Conservation (phyloP, 2,329 filamentous ascomycete species). For the Botryotinia globosa region DNA sequence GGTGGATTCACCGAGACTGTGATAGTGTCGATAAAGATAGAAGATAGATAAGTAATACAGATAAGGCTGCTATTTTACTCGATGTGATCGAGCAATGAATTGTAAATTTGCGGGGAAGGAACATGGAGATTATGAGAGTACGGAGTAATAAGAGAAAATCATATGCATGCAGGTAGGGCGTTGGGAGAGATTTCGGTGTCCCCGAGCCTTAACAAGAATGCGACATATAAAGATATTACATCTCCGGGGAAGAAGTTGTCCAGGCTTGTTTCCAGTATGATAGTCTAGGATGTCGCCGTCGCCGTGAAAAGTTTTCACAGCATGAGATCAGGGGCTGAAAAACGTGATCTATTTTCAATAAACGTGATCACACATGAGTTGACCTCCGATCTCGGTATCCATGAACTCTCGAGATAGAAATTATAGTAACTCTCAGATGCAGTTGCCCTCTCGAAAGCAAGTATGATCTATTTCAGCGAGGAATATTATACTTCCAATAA, state of each 20-base stretch:
- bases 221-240: neutral
- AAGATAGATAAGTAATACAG: constrained; percentile 13
- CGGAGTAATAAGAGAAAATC: neutral
- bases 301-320: neutral
- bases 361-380: neutral
- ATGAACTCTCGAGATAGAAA: neutral
- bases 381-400: neutral
- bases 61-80: constrained; percentile 21
- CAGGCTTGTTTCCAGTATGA: neutral
- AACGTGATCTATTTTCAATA: neutral
- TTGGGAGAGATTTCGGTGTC: neutral
- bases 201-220: neutral
- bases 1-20: neutral
- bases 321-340: neutral
- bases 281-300: neutral
- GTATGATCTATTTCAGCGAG: neutral
- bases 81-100: constrained; percentile 23
- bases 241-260: neutral
- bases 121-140: neutral
- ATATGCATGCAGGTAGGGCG: neutral
- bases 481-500: neutral
- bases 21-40: neutral
- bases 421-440: neutral
- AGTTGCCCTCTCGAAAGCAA: neutral
- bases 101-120: constrained; percentile 5